phyloP scores from a whole-genome alignment of 192 early-diverging fungal species.

The Podila horticola region DNA sequence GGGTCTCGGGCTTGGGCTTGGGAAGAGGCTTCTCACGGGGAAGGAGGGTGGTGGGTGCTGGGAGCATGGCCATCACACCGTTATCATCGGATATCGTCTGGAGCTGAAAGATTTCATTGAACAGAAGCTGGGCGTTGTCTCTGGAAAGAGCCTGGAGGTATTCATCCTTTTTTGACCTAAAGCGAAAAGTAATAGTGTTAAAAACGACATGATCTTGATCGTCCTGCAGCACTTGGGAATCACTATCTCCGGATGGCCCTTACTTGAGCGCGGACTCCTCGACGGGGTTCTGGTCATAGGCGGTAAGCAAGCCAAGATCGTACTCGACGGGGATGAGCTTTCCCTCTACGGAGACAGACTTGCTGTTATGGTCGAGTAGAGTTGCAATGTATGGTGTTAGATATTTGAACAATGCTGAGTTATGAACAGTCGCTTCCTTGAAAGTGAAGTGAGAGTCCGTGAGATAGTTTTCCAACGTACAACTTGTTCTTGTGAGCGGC shows the following conservation, averaged over 20 bases:
- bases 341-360: conserved; percentile 68
- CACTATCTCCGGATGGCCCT: background rate
- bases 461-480: conserved; percentile 15
- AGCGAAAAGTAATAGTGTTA: background rate
- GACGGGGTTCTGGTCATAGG: conserved; percentile 85
- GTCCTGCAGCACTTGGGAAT: background rate
- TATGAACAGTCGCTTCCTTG: no score
- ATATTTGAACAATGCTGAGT: no score
- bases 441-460: background rate
- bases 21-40: conserved; percentile 96
- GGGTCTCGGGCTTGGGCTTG: conserved; percentile 88
- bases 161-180: conserved; percentile 55
- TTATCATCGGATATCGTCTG: conserved; percentile 72
- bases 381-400: background rate
- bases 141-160: conserved; percentile 77
- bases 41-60: conserved; percentile 68
- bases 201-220: conserved; percentile 5
- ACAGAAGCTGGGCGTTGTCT: conserved; percentile 85
- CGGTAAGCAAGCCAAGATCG: conserved; percentile 87
- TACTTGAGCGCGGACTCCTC: conserved; percentile 70
- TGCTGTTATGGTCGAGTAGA: background rate
- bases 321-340: conserved; percentile 86
- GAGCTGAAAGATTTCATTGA: conserved; percentile 90
- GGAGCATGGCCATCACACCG: conserved; percentile 85
- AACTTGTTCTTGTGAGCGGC: conserved; percentile 76